Base-by-base conservation (phyloP, 768 basidiomycete genomes). In the Russula dissimulans region DNA sequence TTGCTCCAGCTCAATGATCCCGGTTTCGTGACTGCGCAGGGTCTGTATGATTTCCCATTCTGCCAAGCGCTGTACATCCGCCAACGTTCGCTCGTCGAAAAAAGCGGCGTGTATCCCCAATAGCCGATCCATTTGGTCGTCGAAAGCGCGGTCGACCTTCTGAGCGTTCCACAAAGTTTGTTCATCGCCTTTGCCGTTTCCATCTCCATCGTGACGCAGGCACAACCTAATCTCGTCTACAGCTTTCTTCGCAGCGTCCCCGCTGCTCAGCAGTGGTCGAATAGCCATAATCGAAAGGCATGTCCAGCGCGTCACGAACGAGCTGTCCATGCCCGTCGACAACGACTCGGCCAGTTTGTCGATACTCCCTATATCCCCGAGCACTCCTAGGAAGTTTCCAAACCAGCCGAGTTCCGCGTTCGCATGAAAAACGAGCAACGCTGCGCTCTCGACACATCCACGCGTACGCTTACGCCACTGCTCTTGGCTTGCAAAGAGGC, bases 231-330 rank as follows among this genome's bases (percentile, higher is more conserved):
- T 41, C 2, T 41, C 15, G 39, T 12, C 4, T 41, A 12, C 11
- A 15, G 36, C 12, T 38, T 7, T 38, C 36, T 38, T 38, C 7
- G 36, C 36, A 38, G 36, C 36, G 12, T 5, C 9, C 14, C 10
- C 34, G 5, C 14, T 5, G 14, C 10, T 7, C 17, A 64, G 41
- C 15, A 54, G 17, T 22, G 18, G 38, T 32, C 43, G 63, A 42
- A 49, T 57, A 26, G 41, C 47, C 55, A 64, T 17, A 26, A 64
- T 26, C 4, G 63, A 47, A 52, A 64, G 53, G 32, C 51, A 64
- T 11, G 52, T 64, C 63, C 63, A 64, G 43, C 52, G 59, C 4
- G 11, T 42, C 9, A 53, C 51, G 8, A 53, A 53, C 22, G 15
- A 11, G 11, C 34, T 12, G 26, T 53, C 51, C 17, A 0, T n/a